These are phyloP conservation scores for Shiraia bambusicola DNA, from an alignment of 2,329 filamentous ascomycete species.

Conservation along the genomic window DNA sequence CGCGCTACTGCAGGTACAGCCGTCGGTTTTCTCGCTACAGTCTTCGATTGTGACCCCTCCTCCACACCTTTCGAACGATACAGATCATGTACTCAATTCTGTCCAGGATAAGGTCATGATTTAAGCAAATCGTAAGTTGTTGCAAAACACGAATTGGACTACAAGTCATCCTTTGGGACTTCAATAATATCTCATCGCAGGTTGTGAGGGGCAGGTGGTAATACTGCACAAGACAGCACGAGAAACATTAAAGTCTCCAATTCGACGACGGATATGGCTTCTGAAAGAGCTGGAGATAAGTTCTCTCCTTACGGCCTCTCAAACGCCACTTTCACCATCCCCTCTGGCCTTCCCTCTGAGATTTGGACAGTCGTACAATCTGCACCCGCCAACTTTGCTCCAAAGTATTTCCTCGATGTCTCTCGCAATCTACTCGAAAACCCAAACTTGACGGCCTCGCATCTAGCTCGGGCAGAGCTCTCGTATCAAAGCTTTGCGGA, in stretches of 20 bases:
- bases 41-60: not conserved
- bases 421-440: constrained; percentile 77
- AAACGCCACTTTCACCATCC: constrained; percentile 15
- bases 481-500: constrained; percentile 56
- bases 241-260: not conserved
- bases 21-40: constrained; percentile 10
- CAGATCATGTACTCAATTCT: too few species aligned
- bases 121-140: too few species aligned
- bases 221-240: too few species aligned
- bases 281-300: constrained; percentile 14
- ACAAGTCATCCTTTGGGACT: too few species aligned
- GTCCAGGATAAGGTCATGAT: too few species aligned
- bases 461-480: constrained; percentile 77
- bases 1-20: constrained; percentile 9
- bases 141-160: too few species aligned
- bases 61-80: not conserved
- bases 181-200: too few species aligned
- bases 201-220: too few species aligned
- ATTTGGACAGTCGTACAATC: constrained; percentile 43
- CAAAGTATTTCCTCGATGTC: constrained; percentile 63
- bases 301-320: constrained; percentile 40
- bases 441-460: constrained; percentile 76
- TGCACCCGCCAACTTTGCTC: constrained; percentile 61
- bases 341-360: constrained; percentile 36
- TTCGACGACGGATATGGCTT: not conserved